These are phyloP conservation scores for Sherardia arvensis DNA, from an alignment of 257 asterid species.

Conservation along the genomic window DNA sequence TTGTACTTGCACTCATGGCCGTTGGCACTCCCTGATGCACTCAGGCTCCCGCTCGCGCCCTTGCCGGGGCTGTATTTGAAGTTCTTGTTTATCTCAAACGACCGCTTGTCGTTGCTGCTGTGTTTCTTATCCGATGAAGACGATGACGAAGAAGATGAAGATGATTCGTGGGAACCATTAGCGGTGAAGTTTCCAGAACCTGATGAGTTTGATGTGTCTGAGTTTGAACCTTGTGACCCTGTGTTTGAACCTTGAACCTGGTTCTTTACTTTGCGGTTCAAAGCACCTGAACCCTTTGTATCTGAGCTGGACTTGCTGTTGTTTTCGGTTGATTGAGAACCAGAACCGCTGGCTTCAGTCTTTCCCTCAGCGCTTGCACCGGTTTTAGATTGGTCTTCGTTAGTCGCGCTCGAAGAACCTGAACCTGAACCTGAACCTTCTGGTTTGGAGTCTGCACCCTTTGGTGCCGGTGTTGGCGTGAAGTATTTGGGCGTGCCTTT, in stretches of 20 bases:
- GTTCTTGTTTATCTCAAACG: not conserved
- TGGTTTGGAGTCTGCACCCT: not conserved
- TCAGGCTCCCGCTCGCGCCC: not conserved
- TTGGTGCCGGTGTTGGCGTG: not conserved
- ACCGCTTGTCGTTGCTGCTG: not conserved
- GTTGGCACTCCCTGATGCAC: not conserved
- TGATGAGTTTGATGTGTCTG: too few species aligned
- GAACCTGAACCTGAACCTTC: not conserved
- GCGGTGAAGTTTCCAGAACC: not conserved
- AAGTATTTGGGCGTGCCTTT: not conserved
- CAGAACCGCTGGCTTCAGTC: too few species aligned
- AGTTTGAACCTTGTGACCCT: too few species aligned
- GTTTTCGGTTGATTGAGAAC: not conserved
- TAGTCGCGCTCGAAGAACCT: not conserved
- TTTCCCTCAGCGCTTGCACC: not conserved
- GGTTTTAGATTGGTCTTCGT: not conserved
- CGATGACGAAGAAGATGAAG: not conserved
- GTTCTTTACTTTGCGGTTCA: too few species aligned
- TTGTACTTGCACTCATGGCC: not conserved
- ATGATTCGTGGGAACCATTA: not conserved
- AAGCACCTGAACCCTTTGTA: too few species aligned
- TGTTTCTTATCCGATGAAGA: not conserved
- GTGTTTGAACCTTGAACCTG: too few species aligned
- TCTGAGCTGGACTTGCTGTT: not conserved
- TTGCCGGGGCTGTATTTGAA: not conserved